Evolutionary conservation across 805 yeast species (phyloP), one percentile per base, ranked within the genome.

Genomic region (Vanderwaltozyma yarrowii): DNA sequence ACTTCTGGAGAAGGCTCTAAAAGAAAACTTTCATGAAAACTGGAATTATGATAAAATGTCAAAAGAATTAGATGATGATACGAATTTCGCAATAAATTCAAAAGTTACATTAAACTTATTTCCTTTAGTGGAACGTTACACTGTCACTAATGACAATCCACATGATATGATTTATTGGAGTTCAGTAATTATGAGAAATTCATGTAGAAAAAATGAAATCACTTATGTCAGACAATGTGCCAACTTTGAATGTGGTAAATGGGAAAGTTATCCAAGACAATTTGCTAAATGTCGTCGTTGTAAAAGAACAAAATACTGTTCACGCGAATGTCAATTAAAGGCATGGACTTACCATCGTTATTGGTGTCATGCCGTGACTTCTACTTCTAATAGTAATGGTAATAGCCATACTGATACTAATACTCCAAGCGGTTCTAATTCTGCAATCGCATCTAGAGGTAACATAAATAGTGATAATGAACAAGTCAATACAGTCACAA

Each of bases 231-330:
- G 97, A 37, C 97, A 92, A 62, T 89, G 98, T 61, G 96, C 96
- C 1, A 80, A 80, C 56, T 82, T 87, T 49, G 81, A 77, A 20
- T 89, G 98, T 63, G 96, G 96, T 10, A 78, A 73, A 54, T 89
- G 97, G 97, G 98, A 89, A 60, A 74, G 73, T 33, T 77, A 65
- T 44, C 95, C 96, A 7, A 73, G 94, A 32, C 94, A 89, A 56
- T 89, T 89, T 65, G 94, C 95, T 45, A 89, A 92, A 60, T 89
- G 98, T 60, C 71, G 95, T 41, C 72, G 95, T 34, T 89, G 98
- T 61, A 86, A 89, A 58, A 68, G 96, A 42, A 88, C 97, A 3
- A 92, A 92, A 63, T 89, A 89, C 58, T 89, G 98, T 58, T 80
- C 94, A 8, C 75, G 89, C 48, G 86, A 80, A 38, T 89, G 98